Conservation (phyloP, 768 basidiomycete genomes). For the Amylocystis lapponica region DNA sequence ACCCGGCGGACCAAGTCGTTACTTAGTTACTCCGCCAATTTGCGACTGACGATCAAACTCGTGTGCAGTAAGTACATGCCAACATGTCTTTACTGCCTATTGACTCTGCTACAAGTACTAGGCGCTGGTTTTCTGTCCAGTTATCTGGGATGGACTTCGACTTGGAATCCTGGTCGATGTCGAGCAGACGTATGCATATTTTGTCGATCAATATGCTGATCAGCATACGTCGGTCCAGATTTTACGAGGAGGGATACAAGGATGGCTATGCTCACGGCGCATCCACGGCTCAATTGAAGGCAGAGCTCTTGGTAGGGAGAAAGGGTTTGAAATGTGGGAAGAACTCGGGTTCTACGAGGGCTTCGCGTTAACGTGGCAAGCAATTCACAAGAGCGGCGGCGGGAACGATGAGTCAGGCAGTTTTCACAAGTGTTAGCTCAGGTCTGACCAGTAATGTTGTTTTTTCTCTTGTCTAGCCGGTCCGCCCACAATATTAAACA, state of each 20-base stretch:
- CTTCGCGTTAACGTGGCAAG: conserved; percentile 67
- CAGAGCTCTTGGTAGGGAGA: conserved; percentile 79
- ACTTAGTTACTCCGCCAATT: too few relatives aligned
- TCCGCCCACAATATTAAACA: conserved; percentile 56
- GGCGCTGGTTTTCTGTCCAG: not conserved
- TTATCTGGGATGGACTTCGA: conserved; percentile 18
- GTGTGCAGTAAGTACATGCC: too few relatives aligned
- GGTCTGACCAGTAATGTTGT: too few relatives aligned
- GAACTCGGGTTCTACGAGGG: conserved; percentile 94
- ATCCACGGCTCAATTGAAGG: conserved; percentile 92
- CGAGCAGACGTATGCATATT: conserved; percentile 23
- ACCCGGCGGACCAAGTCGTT: too few relatives aligned
- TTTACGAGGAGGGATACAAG: conserved; percentile 72
- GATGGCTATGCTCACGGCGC: conserved; percentile 79
- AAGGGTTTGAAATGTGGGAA: conserved; percentile 96
- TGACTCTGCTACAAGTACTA: too few relatives aligned
- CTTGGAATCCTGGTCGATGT: conserved; percentile 25
- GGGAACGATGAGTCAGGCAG: conserved; percentile 45
- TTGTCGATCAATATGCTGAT: not conserved
- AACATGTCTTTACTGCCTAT: too few relatives aligned
- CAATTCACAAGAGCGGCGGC: conserved; percentile 38
- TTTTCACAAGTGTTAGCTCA: too few relatives aligned
- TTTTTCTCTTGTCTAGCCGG: too few relatives aligned
- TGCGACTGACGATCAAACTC: too few relatives aligned
- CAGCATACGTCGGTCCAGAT: conserved; percentile 36